Evolutionary conservation across 2,329 filamentous ascomycete species (phyloP), one percentile per base, ranked within the genome.

Genomic region (Alternaria triticimaculans): DNA sequence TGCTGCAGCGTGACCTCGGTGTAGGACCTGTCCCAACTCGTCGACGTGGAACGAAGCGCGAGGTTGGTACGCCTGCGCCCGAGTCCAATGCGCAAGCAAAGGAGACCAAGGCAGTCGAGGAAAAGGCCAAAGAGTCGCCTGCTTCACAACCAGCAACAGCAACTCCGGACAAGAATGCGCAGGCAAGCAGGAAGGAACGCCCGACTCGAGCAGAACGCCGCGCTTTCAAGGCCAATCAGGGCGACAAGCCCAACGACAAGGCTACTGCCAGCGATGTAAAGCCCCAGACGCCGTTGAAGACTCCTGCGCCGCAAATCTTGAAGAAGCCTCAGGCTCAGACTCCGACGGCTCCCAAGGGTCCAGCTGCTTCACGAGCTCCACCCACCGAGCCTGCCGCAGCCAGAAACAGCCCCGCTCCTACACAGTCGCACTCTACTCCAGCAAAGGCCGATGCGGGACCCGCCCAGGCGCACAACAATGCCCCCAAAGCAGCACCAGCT

Each of bases 1-100:
- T 90, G 74, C 80, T 90, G 3, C 87, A 89, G 68, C 86, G 88
- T 60, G 88, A 90, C 74, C 79, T 90, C 21, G 88, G 88, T 12
- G 81, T 90, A 14, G 81, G 82, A 28, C 65, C 69, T 23, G 74
- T 82, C 30, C 79, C 82, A n/a, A 82, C 82, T 56, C 82, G 78
- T 50, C 73, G 79, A 51, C 77, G 80, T 37, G 79, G 79, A 15
- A 77, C 75, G 62, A 83, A 78, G 64, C 78, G 78, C 48, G 78
- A 80, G 55, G 67, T 75, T 28, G 71, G 70, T 30, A 48, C 71
- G 33, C 65, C 68, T 50, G 58, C 67, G 4, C 49, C 70, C 18
- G 76, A 78, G 15, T 45, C 67, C 20, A 46, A 57, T 9, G 44
- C 72, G 3, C 73, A 66, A 57, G 61, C 69, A 46, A 76, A 78